Evolutionary conservation across 805 yeast species (phyloP), one percentile per base, ranked within the genome.

Genomic region (Myxozyma neglecta): DNA sequence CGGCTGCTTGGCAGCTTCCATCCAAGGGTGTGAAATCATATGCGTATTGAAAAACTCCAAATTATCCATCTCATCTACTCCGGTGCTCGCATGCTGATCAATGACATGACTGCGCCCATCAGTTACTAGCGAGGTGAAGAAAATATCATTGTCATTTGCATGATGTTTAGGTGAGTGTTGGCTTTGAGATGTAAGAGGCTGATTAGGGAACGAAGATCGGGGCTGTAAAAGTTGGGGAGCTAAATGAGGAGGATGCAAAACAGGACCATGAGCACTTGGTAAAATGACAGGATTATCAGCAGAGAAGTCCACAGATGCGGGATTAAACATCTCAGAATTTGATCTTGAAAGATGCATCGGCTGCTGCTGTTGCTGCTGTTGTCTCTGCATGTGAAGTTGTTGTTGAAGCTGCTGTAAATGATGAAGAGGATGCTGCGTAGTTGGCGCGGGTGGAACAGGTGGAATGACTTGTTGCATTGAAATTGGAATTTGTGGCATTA

Each of bases 71-170:
- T 60, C 66, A 37, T 60, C 67, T 4, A 45, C 53, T 9, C 58
- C 56, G 13, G 63, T 52, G 35, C 57, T 51, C n/a, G 60, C 66
- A 43, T 55, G 60, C 44, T 62, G 60, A 53, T 59, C 47, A n/a
- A 63, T 60, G 24, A 60, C 66, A 43, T 60, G 64, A 16, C 64
- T 51, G 4, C 66, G 63, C 11, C 66, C 66, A 24, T 60, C 66
- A 0, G 66, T 56, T 2, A 51, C 64, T 7, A 64, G 57, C n/a
- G 65, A 58, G 20, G 67, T 49, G 57, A 64, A 64, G 18, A 61
- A 64, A 11, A 58, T 53, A 39, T 64, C 67, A 13, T 36, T 44
- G 9, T 58, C 56, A 32, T 45, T 32, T 29, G 53, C 18, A 20
- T 51, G 51, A 6, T 42, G 46, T n/a, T 42, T 16, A 16, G n/a